Evolutionary conservation across 192 early-diverging fungal species (phyloP).

Genomic region (Backusella parvicylindrica): DNA sequence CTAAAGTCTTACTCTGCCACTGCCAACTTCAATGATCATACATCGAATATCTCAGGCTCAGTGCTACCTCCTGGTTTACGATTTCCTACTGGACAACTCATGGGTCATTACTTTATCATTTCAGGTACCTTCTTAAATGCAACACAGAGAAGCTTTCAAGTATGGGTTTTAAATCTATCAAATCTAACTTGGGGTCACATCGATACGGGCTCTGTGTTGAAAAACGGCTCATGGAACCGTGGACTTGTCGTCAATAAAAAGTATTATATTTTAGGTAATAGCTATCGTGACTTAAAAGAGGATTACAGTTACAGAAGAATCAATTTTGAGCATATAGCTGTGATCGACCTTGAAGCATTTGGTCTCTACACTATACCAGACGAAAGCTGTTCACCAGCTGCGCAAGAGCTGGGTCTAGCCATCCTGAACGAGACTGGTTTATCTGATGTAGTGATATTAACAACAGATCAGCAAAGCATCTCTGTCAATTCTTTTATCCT

Average conservation of each 20-base stretch:
- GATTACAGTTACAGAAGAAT: constrained; percentile 77
- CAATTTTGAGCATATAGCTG: constrained; percentile 72
- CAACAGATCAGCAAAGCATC: constrained; percentile 43
- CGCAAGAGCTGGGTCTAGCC: constrained; percentile 54
- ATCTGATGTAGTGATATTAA: constrained; percentile 54
- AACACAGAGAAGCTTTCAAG: constrained; percentile 60
- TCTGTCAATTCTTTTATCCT: constrained; percentile 54
- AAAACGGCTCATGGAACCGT: constrained; percentile 75
- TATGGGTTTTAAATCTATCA: constrained; percentile 66
- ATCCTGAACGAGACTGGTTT: constrained; percentile 49
- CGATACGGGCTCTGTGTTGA: constrained; percentile 62
- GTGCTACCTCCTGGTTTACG: constrained; percentile 68
- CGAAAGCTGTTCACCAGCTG: constrained; percentile 41
- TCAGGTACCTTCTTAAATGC: constrained; percentile 72
- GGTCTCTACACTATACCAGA: constrained; percentile 56
- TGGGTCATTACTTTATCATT: constrained; percentile 66
- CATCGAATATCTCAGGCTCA: constrained; percentile 56
- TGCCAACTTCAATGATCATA: constrained; percentile 60
- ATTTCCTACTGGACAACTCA: constrained; percentile 70
- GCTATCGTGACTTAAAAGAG: constrained; percentile 61
- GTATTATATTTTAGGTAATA: constrained; percentile 71
- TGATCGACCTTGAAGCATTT: constrained; percentile 69
- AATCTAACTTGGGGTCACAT: constrained; percentile 64
- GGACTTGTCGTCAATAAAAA: constrained; percentile 62
- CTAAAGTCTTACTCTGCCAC: constrained; percentile 30